Base-by-base conservation (phyloP, 345 rosid species). In the Excoecaria cochinchinensis region DNA sequence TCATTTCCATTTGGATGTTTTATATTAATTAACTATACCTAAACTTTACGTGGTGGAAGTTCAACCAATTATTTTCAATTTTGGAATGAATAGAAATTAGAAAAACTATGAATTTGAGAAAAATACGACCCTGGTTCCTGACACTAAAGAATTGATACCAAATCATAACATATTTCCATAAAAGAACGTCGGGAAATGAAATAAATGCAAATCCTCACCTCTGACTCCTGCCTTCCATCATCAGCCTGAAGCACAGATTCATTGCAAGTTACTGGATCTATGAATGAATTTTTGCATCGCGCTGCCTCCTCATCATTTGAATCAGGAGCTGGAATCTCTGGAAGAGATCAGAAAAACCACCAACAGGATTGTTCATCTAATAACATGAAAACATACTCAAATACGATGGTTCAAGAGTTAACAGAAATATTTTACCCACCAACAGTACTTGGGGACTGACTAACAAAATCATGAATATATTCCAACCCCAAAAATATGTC, bases 101-200 rank as follows among this genome's bases (percentile, higher is more conserved):
- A n/a, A n/a, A n/a, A n/a, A n/a, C n/a, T n/a, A n/a, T n/a, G n/a
- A n/a, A n/a, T n/a, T n/a, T n/a, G n/a, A n/a, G n/a, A n/a, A n/a
- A n/a, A n/a, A n/a, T n/a, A n/a, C n/a, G 31, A 31, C 31, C 75
- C 85, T n/a, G 74, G 82, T 71, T 81, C 88, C 85, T 84, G 80
- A 71, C 80, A 79, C 40, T 47, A 80, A 68, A 52, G 40, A 69
- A 22, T 64, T 56, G 42, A 12, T 44, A 17, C 66, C 47, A 83
- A 75, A 60, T 74, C 47, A 77, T 73, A 52, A 40, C 9, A 6
- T n/a, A 69, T 70, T 47, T 38, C 60, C 46, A 75, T 75, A 70
- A 53, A 71, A 76, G 52, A 79, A 50, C 42, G 24, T 36, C 38
- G 21, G 21, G 19, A 70, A 74, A 24, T 51, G 51, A 46, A 19